Evolutionary conservation across 352 stramenopile genomes (phyloP).

Genomic region (Pythium oligandrum): DNA sequence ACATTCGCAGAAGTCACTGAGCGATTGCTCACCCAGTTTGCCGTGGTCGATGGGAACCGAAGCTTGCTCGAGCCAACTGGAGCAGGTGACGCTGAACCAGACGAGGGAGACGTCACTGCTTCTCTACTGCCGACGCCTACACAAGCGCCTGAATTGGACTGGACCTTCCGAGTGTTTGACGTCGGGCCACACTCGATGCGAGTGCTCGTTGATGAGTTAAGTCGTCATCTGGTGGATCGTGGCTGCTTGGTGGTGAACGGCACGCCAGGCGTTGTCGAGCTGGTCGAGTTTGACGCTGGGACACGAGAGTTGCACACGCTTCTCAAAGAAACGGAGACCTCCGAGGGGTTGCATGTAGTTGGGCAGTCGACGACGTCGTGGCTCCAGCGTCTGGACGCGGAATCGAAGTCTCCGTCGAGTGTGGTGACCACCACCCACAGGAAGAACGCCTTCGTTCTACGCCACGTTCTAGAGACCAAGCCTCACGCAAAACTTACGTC

Average conservation of each 20-base stretch:
- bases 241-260: conserved; percentile 40
- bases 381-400: conserved; percentile 2
- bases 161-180: conserved; percentile 59
- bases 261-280: conserved; percentile 51
- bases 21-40: not conserved
- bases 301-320: conserved; percentile 26
- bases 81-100: too few species aligned
- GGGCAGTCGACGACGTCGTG: conserved; percentile 15
- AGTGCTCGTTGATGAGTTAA: conserved; percentile 18
- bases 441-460: conserved; percentile 32
- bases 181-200: conserved; percentile 46
- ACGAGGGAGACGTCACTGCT: not conserved
- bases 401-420: not conserved
- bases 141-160: conserved; percentile 31
- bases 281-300: conserved; percentile 36
- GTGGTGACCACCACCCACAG: conserved; percentile 20
- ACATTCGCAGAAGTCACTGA: conserved; percentile 7
- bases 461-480: conserved; percentile 39
- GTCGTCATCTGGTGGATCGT: conserved; percentile 4
- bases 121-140: not conserved
- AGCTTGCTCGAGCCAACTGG: conserved; percentile 6
- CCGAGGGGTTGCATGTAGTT: conserved; percentile 3
- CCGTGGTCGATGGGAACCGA: conserved; percentile 9
- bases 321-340: not conserved
- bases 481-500: conserved; percentile 28